Conservation (phyloP, 148 eudicot species). For the Cornus kousa region DNA sequence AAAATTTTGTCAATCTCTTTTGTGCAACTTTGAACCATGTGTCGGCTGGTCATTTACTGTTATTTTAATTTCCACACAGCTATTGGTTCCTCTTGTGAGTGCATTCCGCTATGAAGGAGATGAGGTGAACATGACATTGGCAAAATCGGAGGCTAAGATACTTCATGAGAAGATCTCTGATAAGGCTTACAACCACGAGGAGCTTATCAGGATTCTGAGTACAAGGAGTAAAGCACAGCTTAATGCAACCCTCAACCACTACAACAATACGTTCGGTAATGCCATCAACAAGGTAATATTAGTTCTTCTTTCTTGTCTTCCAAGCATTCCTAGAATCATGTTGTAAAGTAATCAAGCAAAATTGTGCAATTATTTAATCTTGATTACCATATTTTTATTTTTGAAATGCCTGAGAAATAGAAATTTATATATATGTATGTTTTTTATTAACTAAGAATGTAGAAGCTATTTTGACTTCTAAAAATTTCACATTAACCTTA, state of each 20-base stretch:
- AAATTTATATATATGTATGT: too few species aligned
- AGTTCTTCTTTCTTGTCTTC: background rate
- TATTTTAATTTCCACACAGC: slow-evolving; percentile 36
- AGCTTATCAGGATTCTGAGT: slow-evolving; percentile 67
- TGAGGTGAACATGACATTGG: slow-evolving; percentile 68
- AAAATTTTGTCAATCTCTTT: background rate
- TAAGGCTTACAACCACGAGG: slow-evolving; percentile 74
- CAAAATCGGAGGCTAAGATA: slow-evolving; percentile 79
- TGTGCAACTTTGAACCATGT: background rate
- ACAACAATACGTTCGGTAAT: slow-evolving; percentile 69
- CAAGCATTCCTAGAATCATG: background rate
- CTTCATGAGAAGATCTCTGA: slow-evolving; percentile 75
- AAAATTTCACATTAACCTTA: background rate
- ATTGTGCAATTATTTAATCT: background rate
- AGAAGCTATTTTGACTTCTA: background rate
- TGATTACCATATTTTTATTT: background rate
- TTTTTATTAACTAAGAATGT: background rate
- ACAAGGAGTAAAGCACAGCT: slow-evolving; percentile 94
- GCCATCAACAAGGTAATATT: slow-evolving; percentile 81
- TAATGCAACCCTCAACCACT: slow-evolving; percentile 78
- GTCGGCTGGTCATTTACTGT: slow-evolving; percentile 5
- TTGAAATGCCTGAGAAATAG: background rate
- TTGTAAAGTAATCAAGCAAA: background rate
- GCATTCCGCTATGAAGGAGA: slow-evolving; percentile 84
- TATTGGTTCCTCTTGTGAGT: slow-evolving; percentile 75